Evolutionary conservation across 257 asterid genomes (phyloP), one percentile per base, ranked within the genome.

Genomic region (Paraleonurus japonicus): DNA sequence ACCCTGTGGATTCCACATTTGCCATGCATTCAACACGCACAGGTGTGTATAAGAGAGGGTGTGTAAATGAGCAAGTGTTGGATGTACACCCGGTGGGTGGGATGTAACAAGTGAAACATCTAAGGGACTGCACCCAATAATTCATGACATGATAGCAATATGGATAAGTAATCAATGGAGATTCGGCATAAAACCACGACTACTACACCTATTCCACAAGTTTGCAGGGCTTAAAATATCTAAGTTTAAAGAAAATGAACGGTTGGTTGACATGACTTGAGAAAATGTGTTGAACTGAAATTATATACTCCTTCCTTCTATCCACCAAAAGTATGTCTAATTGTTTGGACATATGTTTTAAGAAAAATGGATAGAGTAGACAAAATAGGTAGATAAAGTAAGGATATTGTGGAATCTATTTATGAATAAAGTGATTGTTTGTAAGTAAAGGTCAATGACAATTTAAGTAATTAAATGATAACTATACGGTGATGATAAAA

Each of bases 91-190:
- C 8, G 20, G 54, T 41, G 48, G 16, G 48, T 41, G 48, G 16
- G 16, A 48, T 1, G 23, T 6, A 48, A 2, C 23, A 17, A 48
- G 55, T 48, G 58, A 7, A 17, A 20, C 58, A 51, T 51, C 26
- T 51, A 51, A 17, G 26, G 26, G 26, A 19, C 26, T 51, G 17
- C 61, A 27, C 47, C 17, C 13, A 13, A 74, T 57, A 55, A 54
- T 62, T 22, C 68, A 73, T 57, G 47, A 51, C 55, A 62, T 23
- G 70, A 62, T 39, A 53, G 68, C 67, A 43, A 59, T 50, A 58
- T 41, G 7, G 23, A 9, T 3, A 10, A 59, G 23, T 23, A 53
- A 10, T 22, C 7, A n/a, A 5, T 41, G 28, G 10, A 7, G 27
- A 15, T 5, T 67, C 51, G 61, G 33, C 27, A 15, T 53, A 67